These are phyloP conservation scores for Rhizoctonia solani DNA, from an alignment of 1,284 basidiomycete genomes.

Conservation along the genomic window DNA sequence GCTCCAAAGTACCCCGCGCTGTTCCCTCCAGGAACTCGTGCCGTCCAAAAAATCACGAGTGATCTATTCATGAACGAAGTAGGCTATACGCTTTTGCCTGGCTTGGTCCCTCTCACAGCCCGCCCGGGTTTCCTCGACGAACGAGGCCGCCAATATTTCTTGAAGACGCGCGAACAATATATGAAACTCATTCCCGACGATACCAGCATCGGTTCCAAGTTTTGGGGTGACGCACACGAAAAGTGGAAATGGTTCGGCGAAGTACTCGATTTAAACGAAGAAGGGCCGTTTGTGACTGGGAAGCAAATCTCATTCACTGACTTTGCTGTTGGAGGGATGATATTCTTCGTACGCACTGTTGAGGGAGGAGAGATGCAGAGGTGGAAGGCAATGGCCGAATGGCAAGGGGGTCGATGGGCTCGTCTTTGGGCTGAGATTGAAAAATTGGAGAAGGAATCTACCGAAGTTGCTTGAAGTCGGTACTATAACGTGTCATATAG, in stretches of 20 bases:
- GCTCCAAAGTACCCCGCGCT: constrained; percentile 21
- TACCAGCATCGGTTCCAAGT: not conserved
- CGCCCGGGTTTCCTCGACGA: constrained; percentile 38
- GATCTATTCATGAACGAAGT: constrained; percentile 23
- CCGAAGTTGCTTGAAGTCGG: constrained; percentile 13
- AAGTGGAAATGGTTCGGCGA: constrained; percentile 15
- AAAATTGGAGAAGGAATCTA: constrained; percentile 1
- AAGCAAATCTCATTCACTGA: constrained; percentile 22
- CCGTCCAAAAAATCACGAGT: constrained; percentile 31
- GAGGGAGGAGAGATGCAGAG: constrained; percentile 6
- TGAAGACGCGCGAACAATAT: constrained; percentile 7
- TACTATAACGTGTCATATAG: no score
- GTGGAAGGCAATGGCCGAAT: constrained; percentile 11
- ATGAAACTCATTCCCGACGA: not conserved
- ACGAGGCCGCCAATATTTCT: constrained; percentile 21
- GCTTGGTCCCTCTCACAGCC: not conserved
- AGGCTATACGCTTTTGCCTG: constrained; percentile 8
- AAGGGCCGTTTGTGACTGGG: constrained; percentile 16
- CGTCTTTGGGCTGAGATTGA: constrained; percentile 16
- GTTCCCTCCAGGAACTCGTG: constrained; percentile 34
- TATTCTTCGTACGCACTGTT: no score
- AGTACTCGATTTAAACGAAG: constrained; percentile 9
- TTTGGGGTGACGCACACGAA: constrained; percentile 22
- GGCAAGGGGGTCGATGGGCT: constrained; percentile 17
- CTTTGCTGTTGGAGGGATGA: constrained; percentile 13